phyloP scores from a whole-genome alignment of 2,329 filamentous ascomycete genomes.

The Anisogramma anomala region DNA sequence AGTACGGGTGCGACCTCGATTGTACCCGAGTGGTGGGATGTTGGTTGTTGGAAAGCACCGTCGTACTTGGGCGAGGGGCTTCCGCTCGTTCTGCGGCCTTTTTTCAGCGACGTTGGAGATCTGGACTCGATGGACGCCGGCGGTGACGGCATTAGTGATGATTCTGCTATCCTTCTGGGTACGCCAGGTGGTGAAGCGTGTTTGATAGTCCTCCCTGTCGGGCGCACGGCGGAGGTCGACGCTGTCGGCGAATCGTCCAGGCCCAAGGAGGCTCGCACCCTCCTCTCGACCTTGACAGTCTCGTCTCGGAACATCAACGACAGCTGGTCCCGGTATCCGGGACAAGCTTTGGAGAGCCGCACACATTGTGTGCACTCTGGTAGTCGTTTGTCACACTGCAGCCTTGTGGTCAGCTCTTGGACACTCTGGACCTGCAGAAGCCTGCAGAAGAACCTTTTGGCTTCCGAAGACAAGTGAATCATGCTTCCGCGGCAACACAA shows the following conservation, averaged over 20 bases:
- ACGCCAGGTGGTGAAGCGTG: constrained; percentile 1
- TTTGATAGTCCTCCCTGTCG: constrained; percentile 4
- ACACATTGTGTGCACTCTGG: constrained; percentile 53
- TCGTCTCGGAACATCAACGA: constrained; percentile 57
- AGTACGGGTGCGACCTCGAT: background rate
- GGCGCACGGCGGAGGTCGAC: constrained; percentile 16
- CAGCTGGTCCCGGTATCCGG: constrained; percentile 52
- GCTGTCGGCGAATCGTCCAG: constrained; percentile 17
- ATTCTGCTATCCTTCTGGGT: background rate
- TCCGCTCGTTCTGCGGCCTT: background rate
- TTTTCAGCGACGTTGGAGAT: constrained; percentile 7
- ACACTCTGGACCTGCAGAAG: background rate
- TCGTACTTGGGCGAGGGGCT: background rate
- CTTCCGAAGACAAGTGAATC: no score
- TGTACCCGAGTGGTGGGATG: background rate
- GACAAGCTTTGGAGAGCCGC: constrained; percentile 47
- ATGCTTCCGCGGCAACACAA: no score
- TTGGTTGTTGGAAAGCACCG: background rate
- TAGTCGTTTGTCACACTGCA: constrained; percentile 47
- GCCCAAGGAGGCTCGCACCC: constrained; percentile 42
- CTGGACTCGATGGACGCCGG: constrained; percentile 9
- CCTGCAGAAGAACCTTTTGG: no score
- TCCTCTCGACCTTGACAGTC: constrained; percentile 49
- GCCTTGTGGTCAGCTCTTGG: constrained; percentile 2
- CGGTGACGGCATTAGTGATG: constrained; percentile 5